These are phyloP conservation scores for Pyrenophora tritici-repentis DNA, from an alignment of 2,329 filamentous ascomycete species.

Conservation along the genomic window DNA sequence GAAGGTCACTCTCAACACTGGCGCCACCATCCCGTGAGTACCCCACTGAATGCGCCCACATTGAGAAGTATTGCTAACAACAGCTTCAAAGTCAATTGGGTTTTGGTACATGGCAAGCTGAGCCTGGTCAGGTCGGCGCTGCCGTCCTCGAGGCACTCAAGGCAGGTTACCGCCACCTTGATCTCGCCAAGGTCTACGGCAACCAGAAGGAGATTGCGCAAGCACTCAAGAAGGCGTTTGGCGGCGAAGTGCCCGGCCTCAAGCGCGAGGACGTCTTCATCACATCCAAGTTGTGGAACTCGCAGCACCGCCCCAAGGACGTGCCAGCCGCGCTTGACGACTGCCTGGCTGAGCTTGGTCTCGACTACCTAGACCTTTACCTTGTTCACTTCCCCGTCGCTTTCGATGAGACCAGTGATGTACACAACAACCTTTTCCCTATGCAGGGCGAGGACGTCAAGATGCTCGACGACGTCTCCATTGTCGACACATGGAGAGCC, in stretches of 20 bases:
- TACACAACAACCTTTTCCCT: conserved; percentile 34
- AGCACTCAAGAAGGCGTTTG: conserved; percentile 36
- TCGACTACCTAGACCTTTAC: conserved; percentile 91
- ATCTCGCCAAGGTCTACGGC: conserved; percentile 39
- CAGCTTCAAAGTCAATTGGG: conserved; percentile 64
- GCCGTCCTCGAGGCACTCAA: conserved; percentile 48
- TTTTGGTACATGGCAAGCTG: conserved; percentile 42
- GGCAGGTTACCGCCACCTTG: conserved; percentile 39
- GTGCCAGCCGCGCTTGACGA: conserved; percentile 74
- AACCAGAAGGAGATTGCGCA: conserved; percentile 39
- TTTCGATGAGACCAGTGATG: conserved; percentile 55
- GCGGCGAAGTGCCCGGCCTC: conserved; percentile 54
- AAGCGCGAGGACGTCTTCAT: conserved; percentile 48
- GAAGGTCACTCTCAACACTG: conserved; percentile 64
- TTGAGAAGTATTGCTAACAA: conserved; percentile 45
- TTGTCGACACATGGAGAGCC: conserved; percentile 43
- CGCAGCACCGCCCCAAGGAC: conserved; percentile 71
- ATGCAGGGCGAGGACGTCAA: conserved; percentile 28
- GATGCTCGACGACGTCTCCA: conserved; percentile 63
- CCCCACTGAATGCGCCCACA: conserved; percentile 61
- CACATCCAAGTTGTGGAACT: conserved; percentile 87
- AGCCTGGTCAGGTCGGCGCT: conserved; percentile 45
- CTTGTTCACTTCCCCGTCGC: conserved; percentile 71
- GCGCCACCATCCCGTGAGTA: conserved; percentile 77
- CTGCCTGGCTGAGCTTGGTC: conserved; percentile 74